Percentiles rank a stretch among this genome's conserved stretches.
phyloP scores from a whole-genome alignment of 805 yeast species.

The Candida suzukii region DNA sequence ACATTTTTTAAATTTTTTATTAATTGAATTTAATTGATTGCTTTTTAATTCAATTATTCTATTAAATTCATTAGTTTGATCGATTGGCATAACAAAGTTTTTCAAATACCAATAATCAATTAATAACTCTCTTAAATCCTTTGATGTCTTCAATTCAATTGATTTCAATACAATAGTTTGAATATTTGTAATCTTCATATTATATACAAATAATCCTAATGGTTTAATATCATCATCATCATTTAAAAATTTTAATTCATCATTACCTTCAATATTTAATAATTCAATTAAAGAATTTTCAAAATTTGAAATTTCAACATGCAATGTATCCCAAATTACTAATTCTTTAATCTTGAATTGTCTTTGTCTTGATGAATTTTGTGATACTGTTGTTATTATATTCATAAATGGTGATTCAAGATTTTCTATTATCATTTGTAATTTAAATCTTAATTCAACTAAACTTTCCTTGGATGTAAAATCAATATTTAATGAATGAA shows the following conservation, averaged over 20 bases:
- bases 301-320: conserved; percentile 61
- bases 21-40: conserved; percentile 9
- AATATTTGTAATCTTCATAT: conserved; percentile 65
- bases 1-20: conserved; percentile 18
- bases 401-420: conserved; percentile 39
- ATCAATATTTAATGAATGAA: conserved; percentile 4
- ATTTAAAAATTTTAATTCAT: too few species aligned
- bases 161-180: conserved; percentile 65
- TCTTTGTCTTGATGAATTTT: conserved; percentile 78
- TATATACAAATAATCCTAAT: conserved; percentile 62
- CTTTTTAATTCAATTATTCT: conserved; percentile 13
- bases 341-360: conserved; percentile 58
- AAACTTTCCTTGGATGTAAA: background rate
- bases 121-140: conserved; percentile 54
- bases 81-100: background rate
- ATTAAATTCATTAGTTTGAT: background rate
- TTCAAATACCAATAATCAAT: conserved; percentile 60
- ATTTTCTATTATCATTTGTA: conserved; percentile 32
- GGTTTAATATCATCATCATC: conserved; percentile 46
- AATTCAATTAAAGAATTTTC: conserved; percentile 32
- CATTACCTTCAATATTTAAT: background rate
- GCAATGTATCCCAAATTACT: conserved; percentile 69
- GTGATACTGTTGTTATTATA: conserved; percentile 37
- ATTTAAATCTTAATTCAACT: background rate
- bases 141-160: conserved; percentile 67